Evolutionary conservation across 768 basidiomycete genomes (phyloP).

Genomic region (Suillus bovinus): DNA sequence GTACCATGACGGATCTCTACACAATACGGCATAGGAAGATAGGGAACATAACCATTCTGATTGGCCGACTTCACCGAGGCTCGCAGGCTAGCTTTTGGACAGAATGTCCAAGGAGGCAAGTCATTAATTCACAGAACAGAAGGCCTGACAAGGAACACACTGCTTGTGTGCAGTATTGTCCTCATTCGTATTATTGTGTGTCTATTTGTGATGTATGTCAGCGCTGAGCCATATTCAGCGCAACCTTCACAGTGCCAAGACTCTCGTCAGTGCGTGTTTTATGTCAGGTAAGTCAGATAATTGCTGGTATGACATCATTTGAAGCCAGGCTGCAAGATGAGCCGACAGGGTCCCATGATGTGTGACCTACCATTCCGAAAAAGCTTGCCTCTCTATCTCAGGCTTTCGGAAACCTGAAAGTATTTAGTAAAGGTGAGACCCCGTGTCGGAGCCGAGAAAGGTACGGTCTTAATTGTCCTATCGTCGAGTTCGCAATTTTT

Average conservation of each 20-base stretch:
- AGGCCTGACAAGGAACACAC: background rate
- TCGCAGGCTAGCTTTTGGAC: background rate
- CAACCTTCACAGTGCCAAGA: background rate
- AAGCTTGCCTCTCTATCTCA: no score
- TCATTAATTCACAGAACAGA: background rate
- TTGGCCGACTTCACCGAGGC: background rate
- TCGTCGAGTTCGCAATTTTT: no score
- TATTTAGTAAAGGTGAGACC: no score
- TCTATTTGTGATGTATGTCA: background rate
- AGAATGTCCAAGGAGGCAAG: background rate
- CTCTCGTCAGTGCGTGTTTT: background rate
- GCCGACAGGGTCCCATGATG: background rate
- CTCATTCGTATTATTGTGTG: background rate
- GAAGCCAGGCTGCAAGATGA: background rate
- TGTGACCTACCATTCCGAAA: no score
- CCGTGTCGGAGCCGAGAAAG: no score
- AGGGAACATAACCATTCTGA: background rate
- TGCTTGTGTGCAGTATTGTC: background rate
- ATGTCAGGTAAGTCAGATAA: background rate
- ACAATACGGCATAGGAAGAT: background rate
- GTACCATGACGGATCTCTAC: background rate
- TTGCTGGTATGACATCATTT: background rate
- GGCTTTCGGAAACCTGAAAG: no score
- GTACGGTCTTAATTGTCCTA: no score
- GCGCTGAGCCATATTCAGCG: background rate